These are phyloP conservation scores for Austroboletus novae-zelandiae DNA, from an alignment of 1,284 basidiomycete species.

Conservation along the genomic window DNA sequence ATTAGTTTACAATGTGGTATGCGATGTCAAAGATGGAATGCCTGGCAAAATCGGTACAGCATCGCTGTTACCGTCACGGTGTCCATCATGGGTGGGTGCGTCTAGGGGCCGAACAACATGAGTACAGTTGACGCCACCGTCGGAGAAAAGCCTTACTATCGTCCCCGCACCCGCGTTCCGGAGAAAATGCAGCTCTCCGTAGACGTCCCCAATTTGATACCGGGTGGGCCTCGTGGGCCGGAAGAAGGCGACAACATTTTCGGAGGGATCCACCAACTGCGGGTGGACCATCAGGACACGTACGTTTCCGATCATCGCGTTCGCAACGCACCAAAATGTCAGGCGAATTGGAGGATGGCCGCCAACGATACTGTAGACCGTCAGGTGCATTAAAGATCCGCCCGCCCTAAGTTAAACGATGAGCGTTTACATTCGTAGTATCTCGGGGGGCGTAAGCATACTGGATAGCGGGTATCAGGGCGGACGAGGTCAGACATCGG, in stretches of 20 bases:
- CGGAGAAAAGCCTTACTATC: slow-evolving; percentile 49
- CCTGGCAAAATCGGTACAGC: slow-evolving; percentile 74
- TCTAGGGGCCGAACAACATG: slow-evolving; percentile 43
- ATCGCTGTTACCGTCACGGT: slow-evolving; percentile 77
- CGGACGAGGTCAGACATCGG: slow-evolving; percentile 80
- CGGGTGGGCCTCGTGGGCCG: slow-evolving; percentile 69
- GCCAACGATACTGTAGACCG: slow-evolving; percentile 75
- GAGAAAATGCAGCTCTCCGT: slow-evolving; percentile 78
- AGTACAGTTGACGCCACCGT: slow-evolving; percentile 17
- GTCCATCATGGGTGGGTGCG: slow-evolving; percentile 85
- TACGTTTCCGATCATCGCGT: slow-evolving; percentile 19
- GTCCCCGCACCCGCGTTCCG: slow-evolving; percentile 74
- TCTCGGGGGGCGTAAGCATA: slow-evolving; percentile 35
- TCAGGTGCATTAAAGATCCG: slow-evolving; percentile 78
- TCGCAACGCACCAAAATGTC: slow-evolving; percentile 59
- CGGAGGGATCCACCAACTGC: slow-evolving; percentile 69
- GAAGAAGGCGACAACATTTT: slow-evolving; percentile 72
- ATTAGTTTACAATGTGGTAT: slow-evolving; percentile 33
- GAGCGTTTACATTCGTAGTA: slow-evolving; percentile 9
- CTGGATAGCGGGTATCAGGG: slow-evolving; percentile 55
- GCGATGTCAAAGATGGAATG: slow-evolving; percentile 58
- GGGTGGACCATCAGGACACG: slow-evolving; percentile 12
- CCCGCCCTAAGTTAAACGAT: slow-evolving; percentile 45
- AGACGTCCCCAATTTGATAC: slow-evolving; percentile 80
- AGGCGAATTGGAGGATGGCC: slow-evolving; percentile 52